Percentiles rank a stretch among this genome's conserved stretches.
These are phyloP conservation scores for Aspergillus neotritici DNA, from an alignment of 2,329 filamentous ascomycete genomes.

Conservation along the genomic window DNA sequence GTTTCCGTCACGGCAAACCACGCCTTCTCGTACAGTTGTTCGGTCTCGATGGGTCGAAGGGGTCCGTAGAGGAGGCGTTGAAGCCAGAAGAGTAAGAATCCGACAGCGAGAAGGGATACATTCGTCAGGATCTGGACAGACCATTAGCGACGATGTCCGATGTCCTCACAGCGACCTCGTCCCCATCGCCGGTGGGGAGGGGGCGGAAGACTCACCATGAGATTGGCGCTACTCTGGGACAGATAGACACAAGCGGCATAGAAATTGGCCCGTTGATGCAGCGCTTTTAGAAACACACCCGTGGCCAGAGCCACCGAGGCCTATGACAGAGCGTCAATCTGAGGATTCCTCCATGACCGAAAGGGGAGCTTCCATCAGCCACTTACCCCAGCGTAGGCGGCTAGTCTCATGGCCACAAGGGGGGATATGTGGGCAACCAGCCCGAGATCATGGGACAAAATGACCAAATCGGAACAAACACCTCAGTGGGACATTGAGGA, in stretches of 20 bases:
- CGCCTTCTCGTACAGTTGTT: conserved; percentile 93
- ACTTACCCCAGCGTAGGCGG: conserved; percentile 49
- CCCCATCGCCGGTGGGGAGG: conserved; percentile 6
- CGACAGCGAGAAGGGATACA: conserved; percentile 74
- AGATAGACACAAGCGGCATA: conserved; percentile 97
- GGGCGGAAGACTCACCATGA: conserved; percentile 60
- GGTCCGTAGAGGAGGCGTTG: conserved; percentile 87
- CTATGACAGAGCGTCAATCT: conserved; percentile 39
- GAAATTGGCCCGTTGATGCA: conserved; percentile 94
- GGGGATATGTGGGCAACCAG: conserved; percentile 17
- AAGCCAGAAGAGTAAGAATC: conserved; percentile 75
- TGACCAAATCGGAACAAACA: conserved; percentile 3
- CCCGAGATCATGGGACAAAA: conserved; percentile 26
- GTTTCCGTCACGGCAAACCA: conserved; percentile 99
- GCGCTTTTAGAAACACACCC: conserved; percentile 79
- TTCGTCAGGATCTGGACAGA: conserved; percentile 76
- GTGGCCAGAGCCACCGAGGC: conserved; percentile 78
- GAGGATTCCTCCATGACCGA: conserved; percentile 4
- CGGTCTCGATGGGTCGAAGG: conserved; percentile 87
- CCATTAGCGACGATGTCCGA: neutral
- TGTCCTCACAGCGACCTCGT: neutral
- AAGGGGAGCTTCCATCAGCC: neutral
- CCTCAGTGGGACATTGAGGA: conserved; percentile 17
- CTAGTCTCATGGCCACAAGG: conserved; percentile 42
- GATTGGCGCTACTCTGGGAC: conserved; percentile 89